Base-by-base conservation (phyloP, 108 stramenopile species). In the Discostella pseudostelligera region DNA sequence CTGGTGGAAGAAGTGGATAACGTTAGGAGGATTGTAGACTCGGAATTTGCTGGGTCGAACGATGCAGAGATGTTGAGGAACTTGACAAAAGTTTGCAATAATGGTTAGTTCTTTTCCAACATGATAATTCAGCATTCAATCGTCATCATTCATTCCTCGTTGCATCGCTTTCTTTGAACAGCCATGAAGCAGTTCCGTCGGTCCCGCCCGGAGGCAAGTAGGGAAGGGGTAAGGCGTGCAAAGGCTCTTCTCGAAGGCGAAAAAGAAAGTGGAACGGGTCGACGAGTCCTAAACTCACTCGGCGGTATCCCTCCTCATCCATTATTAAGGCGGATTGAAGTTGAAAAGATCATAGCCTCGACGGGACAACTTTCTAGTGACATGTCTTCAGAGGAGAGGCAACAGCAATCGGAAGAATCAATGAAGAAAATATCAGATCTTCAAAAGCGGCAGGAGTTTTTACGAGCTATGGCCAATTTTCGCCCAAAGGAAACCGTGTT, bases 401-500 rank as follows among this genome's bases (percentile, higher is more conserved):
- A 70, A 45, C 36, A 51, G 1, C 39, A 60, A 36, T 64, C 74
- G 53, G 74, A 78, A 56, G 47, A 62, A 22, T 65, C 72, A 29
- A 54, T 46, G 22, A 77, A 68, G 63, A 79, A 67, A 40, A 47
- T 80, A 47, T 55, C 50, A 11, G 82, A 86, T 39, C 62, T 80
- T 0, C 72, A 83, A 51, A 82, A 91, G 40, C 71, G 93, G 8
- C 76, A 96, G 53, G 90, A 94, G 17, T 93, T 96, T 46, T 65
- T 97, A 22, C 57, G 64, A 16, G 90, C 89, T 11, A 83, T 97
- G 89, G 69, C 90, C 2, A 81, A 84, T 66, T 98, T 97, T 62
- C 93, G 97, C 8, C 97, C 97, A 2, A 93, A 96, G 76, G 93
- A 97, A 77, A 97, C 97, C 21, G 89, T 98, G 45, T 96, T 98